A percentile compares a stretch with the other conserved stretches of the same genome.
Conservation (phyloP, 179 eudicot species). For the Beta corolliflora region DNA sequence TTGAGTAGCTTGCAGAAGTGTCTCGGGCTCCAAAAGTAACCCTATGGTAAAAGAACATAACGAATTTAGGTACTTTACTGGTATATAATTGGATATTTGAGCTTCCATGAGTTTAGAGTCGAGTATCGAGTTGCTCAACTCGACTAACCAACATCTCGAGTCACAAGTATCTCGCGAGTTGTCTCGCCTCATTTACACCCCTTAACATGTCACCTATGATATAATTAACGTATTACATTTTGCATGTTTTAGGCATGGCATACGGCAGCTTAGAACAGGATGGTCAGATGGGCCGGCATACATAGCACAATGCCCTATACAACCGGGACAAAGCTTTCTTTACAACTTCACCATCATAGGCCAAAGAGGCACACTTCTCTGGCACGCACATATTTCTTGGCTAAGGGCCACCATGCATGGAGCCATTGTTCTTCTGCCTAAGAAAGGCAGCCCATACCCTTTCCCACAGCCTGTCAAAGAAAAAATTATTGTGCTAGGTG, state of each 20-base stretch:
- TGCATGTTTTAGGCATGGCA: conserved; percentile 56
- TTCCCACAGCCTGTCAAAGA: conserved; percentile 68
- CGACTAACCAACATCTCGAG: too few relatives aligned
- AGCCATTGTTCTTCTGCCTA: conserved; percentile 70
- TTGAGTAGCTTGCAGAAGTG: too few relatives aligned
- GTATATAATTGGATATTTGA: too few relatives aligned
- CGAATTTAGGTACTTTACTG: too few relatives aligned
- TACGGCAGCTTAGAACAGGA: conserved; percentile 63
- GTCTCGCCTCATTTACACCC: too few relatives aligned
- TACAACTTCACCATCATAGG: conserved; percentile 75
- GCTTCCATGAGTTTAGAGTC: too few relatives aligned
- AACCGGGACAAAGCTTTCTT: conserved; percentile 51
- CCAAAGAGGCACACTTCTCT: conserved; percentile 75
- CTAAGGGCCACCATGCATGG: conserved; percentile 75
- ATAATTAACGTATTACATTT: too few relatives aligned
- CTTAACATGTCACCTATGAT: neutral
- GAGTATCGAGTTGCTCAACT: too few relatives aligned
- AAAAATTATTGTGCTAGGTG: conserved; percentile 51
- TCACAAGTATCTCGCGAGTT: too few relatives aligned
- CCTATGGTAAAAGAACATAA: too few relatives aligned
- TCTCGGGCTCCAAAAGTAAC: too few relatives aligned
- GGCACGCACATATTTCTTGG: conserved; percentile 86
- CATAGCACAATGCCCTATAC: conserved; percentile 76
- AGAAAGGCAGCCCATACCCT: conserved; percentile 61
- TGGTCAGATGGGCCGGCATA: conserved; percentile 89